Base-by-base conservation (phyloP, 495 filamentous ascomycete species). In the Penicillium lagena region DNA sequence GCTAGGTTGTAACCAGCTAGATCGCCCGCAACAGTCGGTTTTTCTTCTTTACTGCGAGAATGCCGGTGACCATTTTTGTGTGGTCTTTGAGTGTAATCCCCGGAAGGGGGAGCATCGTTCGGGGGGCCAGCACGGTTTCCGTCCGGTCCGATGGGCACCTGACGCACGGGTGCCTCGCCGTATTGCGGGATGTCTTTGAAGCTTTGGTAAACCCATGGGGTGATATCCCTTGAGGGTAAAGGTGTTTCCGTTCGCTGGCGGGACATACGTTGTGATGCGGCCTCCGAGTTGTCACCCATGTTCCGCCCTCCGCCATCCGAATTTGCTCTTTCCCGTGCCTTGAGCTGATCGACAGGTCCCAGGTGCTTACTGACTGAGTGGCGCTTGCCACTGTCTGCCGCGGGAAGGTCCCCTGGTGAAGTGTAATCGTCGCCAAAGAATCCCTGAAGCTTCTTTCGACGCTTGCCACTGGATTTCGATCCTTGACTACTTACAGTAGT, bases 131-230 rank as follows among this genome's bases (percentile, higher is more conserved):
- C 81, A 30, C 84, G 83, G n/a, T 84, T 76, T 40, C 74, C 76
- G 58, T 89, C 85, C 8, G 79, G 80, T 1, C 80, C 82, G 22
- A 78, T 82, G 40, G 87, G 85, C 31, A 77, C 76, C 52, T 86
- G 75, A 39, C 86, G 78, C 28, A 94, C 82, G 13, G 87, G 89
- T 12, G 89, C 88, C 61, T 91, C 86, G 17, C 89, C 88, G 59
- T 84, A 87, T 42, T 83, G 81, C 14, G 81, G 76, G 44, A 94
- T 85, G 58, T 95, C 89, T 61, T 90, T 81, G 50, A 76, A 81
- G 59, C 93, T 88, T 66, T 98, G 93, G 64, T 90, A 97, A 36
- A 94, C 70, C 80, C 95, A 98, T 10, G 93, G 93, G 15, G 91
- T 90, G 39, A 98, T 88, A 56, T 97, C 93, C 56, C 86, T 90